phyloP scores from a whole-genome alignment of 768 basidiomycete genomes.

The Symmetrospora coprosmae region DNA sequence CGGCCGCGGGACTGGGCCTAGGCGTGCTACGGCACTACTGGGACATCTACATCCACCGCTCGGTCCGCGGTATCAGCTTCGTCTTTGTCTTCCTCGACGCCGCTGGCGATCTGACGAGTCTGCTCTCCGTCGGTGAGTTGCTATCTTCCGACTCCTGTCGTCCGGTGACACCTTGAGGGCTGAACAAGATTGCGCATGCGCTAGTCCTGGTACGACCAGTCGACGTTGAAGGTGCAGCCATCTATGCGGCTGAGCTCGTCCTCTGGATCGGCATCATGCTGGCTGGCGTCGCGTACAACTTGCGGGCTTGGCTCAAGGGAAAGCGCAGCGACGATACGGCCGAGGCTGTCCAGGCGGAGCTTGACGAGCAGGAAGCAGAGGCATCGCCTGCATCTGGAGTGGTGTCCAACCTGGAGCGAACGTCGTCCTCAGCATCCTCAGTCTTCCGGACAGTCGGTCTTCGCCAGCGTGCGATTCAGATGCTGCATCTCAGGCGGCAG shows the following conservation, averaged over 20 bases:
- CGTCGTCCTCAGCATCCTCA: background rate
- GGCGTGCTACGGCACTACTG: constrained; percentile 27
- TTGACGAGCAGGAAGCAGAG: no score
- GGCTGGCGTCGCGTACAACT: constrained; percentile 2
- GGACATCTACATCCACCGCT: constrained; percentile 25
- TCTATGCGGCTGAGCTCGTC: constrained; percentile 24
- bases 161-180: no score
- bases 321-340: no score
- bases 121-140: constrained; percentile 23
- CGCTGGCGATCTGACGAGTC: constrained; percentile 23
- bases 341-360: no score
- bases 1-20: constrained; percentile 21
- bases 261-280: constrained; percentile 29
- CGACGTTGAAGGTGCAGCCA: constrained; percentile 20
- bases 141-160: no score
- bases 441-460: constrained; percentile 5
- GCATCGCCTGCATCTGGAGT: background rate
- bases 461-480: background rate
- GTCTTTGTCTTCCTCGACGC: constrained; percentile 27
- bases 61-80: constrained; percentile 25
- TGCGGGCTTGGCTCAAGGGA: background rate
- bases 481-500: no score
- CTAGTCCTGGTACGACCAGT: constrained; percentile 20
- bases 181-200: no score
- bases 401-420: background rate